Evolutionary conservation across 805 yeast species (phyloP), one percentile per base, ranked within the genome.

Genomic region (Wickerhamomyces alni): DNA sequence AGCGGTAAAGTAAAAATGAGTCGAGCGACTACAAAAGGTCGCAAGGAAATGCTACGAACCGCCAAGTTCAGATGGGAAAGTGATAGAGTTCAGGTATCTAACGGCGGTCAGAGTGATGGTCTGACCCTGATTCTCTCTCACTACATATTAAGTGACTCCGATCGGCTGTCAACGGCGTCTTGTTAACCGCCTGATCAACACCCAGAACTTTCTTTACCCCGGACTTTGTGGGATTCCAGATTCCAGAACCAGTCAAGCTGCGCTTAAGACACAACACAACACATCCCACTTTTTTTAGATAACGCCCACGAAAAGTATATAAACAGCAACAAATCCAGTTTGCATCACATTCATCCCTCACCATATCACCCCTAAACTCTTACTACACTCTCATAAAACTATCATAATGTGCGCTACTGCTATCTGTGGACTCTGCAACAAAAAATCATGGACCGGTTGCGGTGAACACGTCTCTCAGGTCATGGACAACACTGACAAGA

Each of bases 381-480:
- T 16, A 7, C 28, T n/a, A 4, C 36, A 15, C 5, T 16, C 9
- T 9, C 29, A 24, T n/a, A n/a, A n/a, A n/a, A n/a, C n/a, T n/a
- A n/a, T n/a, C n/a, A n/a, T n/a, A 35, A 52, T 51, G 58, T 53
- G 56, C 37, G 45, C 43, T 33, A 51, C 58, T 30, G 41, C 55
- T 16, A 48, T 53, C 38, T 51, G 56, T 38, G 56, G 50, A 28
- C 46, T 53, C 12, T 51, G 58, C 52, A 53, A 74, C 45, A 71
- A 70, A 52, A 75, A 76, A 48, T 67, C 80, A 12, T 77, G 84
- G 84, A 69, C 79, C 31, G 82, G 82, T n/a, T 74, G 80, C 48
- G 81, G 82, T 22, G 33, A 58, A n/a, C 82, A 77, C 49, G 61
- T 76, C 31, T 45, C 69, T n/a, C 46, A 56, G 13, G 78, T 77